These are phyloP conservation scores for Symbiodinium natans DNA, from an alignment of 73 alveolate genomes.

Conservation along the genomic window DNA sequence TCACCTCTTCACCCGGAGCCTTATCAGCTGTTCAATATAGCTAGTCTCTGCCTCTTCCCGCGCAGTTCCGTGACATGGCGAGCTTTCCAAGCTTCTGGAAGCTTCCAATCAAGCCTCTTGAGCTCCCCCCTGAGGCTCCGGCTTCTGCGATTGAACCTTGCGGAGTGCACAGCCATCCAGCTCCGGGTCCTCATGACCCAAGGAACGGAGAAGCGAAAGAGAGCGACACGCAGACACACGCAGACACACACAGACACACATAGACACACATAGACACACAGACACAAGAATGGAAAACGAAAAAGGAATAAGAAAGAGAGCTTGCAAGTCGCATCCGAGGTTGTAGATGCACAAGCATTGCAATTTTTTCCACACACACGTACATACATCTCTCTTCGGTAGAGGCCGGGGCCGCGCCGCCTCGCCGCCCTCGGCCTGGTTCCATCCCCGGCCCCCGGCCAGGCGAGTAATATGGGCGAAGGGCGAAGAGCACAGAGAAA, in stretches of 20 bases:
- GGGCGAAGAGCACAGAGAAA: neutral
- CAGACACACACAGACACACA: too few relatives aligned
- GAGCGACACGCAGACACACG: too few relatives aligned
- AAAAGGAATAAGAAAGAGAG: neutral
- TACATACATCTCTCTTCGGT: neutral
- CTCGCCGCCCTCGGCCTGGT: constrained; percentile 80
- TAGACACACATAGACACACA: too few relatives aligned
- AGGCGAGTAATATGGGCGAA: neutral
- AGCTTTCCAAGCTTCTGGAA: too few relatives aligned
- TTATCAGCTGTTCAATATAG: too few relatives aligned
- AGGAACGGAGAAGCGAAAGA: too few relatives aligned
- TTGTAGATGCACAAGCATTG: neutral
- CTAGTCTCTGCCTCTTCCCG: too few relatives aligned
- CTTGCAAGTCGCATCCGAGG: neutral
- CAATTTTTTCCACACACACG: neutral
- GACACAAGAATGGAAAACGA: too few relatives aligned
- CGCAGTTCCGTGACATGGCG: too few relatives aligned
- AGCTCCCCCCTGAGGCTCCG: constrained; percentile 10
- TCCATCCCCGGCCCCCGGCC: constrained; percentile 37
- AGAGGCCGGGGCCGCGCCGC: constrained; percentile 45
- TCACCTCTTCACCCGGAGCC: too few relatives aligned
- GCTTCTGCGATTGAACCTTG: constrained; percentile 42
- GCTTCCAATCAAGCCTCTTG: too few relatives aligned
- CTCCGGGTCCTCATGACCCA: constrained; percentile 49
- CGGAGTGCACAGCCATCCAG: constrained; percentile 1